phyloP scores from a whole-genome alignment of 2,329 filamentous ascomycete species.

The Xylaria multiplex region DNA sequence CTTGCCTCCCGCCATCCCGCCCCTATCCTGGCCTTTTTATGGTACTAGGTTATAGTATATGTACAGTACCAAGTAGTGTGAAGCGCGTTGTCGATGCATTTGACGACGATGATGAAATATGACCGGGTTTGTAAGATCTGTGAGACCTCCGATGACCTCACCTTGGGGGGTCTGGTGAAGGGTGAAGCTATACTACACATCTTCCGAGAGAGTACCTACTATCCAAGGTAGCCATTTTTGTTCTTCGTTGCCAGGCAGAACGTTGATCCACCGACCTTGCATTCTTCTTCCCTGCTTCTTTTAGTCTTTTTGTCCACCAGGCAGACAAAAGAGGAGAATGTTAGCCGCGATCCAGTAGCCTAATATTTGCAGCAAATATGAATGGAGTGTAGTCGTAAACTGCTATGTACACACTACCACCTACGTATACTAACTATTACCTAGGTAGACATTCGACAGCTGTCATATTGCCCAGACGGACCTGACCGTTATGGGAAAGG shows the following conservation, averaged over 20 bases:
- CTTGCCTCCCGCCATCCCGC: neutral
- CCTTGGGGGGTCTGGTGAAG: constrained; percentile 15
- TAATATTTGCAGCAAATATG: too few species aligned
- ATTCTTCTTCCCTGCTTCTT: too few species aligned
- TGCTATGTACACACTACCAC: too few species aligned
- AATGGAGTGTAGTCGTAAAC: too few species aligned
- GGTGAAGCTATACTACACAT: constrained; percentile 8
- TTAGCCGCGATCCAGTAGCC: too few species aligned
- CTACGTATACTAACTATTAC: too few species aligned
- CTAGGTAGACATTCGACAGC: neutral
- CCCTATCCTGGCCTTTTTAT: constrained; percentile 1
- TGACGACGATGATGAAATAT: constrained; percentile 27
- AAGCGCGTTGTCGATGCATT: constrained; percentile 12
- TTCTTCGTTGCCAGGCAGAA: neutral
- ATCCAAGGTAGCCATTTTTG: neutral
- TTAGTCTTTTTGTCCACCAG: too few species aligned
- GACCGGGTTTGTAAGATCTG: constrained; percentile 20
- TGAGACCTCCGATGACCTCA: constrained; percentile 27
- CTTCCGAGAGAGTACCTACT: neutral
- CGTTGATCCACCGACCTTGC: too few species aligned
- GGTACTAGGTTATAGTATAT: neutral
- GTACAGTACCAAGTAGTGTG: too few species aligned
- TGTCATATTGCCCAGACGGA: constrained; percentile 2
- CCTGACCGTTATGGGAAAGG: constrained; percentile 10
- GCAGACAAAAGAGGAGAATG: too few species aligned